Evolutionary conservation across 2,329 filamentous ascomycete species (phyloP).

Genomic region (Colletotrichum trifolii): DNA sequence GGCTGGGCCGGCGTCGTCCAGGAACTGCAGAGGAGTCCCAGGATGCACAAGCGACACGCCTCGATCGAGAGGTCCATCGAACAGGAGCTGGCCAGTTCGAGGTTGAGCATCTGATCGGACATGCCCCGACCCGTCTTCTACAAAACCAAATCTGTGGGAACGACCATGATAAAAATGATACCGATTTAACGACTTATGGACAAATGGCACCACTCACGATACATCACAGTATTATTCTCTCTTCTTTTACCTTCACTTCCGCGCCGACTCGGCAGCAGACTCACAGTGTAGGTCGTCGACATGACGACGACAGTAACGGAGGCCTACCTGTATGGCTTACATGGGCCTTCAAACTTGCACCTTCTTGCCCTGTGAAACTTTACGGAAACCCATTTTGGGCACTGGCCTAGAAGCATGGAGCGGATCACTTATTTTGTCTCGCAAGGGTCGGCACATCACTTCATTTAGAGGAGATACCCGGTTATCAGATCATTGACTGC

Average conservation of each 20-base stretch:
- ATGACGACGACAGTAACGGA: too few species aligned
- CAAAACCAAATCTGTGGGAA: not conserved
- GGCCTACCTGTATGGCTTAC: too few species aligned
- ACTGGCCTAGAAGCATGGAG: not conserved
- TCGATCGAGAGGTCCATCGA: slow-evolving; percentile 69
- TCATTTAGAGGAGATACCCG: slow-evolving; percentile 56
- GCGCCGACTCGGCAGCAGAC: too few species aligned
- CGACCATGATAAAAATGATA: slow-evolving; percentile 6
- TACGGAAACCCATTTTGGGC: not conserved
- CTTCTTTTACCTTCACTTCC: too few species aligned
- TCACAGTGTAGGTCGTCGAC: too few species aligned
- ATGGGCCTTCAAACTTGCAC: too few species aligned
- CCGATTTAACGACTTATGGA: not conserved
- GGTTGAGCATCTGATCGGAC: slow-evolving; percentile 44
- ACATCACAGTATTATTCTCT: too few species aligned
- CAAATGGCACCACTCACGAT: not conserved
- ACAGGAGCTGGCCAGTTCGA: slow-evolving; percentile 41
- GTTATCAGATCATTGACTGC: slow-evolving; percentile 1
- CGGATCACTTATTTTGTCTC: not conserved
- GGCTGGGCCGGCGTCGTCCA: slow-evolving; percentile 73
- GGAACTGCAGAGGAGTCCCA: slow-evolving; percentile 70
- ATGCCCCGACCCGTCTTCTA: not conserved
- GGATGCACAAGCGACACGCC: slow-evolving; percentile 71
- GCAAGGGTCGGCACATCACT: slow-evolving; percentile 39
- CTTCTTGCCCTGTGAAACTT: too few species aligned